phyloP scores from a whole-genome alignment of 2,329 filamentous ascomycete species.

The Colletotrichum horii region DNA sequence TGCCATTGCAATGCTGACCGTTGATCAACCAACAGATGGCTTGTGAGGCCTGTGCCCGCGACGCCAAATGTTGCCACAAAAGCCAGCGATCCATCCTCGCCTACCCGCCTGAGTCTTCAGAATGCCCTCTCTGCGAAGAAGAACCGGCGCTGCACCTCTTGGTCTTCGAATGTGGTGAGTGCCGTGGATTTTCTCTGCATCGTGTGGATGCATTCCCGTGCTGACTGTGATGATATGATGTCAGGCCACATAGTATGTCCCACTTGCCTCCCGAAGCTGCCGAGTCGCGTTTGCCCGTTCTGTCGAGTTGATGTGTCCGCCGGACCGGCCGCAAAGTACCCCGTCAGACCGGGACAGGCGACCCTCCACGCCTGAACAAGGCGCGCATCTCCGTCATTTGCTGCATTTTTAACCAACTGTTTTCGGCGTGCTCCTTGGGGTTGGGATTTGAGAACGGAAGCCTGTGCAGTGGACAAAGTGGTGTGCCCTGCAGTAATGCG shows the following conservation, averaged over 20 bases:
- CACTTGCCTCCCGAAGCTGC: too few relatives aligned
- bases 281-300: too few relatives aligned
- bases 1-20: neutral
- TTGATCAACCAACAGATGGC: neutral
- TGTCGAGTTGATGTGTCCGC: too few relatives aligned
- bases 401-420: too few relatives aligned
- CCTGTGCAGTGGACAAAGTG: neutral
- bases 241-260: too few relatives aligned
- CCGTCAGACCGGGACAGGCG: too few relatives aligned
- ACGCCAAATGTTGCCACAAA: neutral
- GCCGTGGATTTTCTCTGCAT: too few relatives aligned
- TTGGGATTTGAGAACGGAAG: neutral
- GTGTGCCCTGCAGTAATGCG: neutral
- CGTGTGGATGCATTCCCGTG: neutral
- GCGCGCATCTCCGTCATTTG: too few relatives aligned
- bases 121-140: neutral
- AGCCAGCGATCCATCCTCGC: neutral
- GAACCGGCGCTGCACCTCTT: neutral
- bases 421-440: neutral
- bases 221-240: neutral
- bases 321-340: too few relatives aligned
- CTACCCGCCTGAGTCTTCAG: neutral
- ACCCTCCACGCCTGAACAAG: neutral
- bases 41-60: neutral
- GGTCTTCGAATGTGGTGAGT: too few relatives aligned